Conservation (phyloP, 2,329 filamentous ascomycete genomes). For the Sporothrix sp. region DNA sequence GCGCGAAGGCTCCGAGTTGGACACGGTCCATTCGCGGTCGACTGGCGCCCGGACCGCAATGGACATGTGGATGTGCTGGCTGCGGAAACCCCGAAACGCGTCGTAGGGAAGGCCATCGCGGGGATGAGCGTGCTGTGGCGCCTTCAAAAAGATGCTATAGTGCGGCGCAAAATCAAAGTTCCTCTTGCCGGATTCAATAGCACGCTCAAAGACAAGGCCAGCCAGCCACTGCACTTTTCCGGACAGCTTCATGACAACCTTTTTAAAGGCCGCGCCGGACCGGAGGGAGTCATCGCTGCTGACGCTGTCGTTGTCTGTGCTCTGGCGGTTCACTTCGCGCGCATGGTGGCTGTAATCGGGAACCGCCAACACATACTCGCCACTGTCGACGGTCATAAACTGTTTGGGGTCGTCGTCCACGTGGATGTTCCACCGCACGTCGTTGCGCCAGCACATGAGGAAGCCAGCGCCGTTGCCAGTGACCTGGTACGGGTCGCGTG, state of each 20-base stretch:
- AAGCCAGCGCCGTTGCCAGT: slow-evolving; percentile 91
- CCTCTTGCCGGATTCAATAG: slow-evolving; percentile 59
- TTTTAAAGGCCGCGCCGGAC: slow-evolving; percentile 82
- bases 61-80: slow-evolving; percentile 92
- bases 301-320: slow-evolving; percentile 48
- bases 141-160: slow-evolving; percentile 79
- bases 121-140: slow-evolving; percentile 62
- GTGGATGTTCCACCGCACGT: slow-evolving; percentile 80
- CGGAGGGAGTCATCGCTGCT: slow-evolving; percentile 55
- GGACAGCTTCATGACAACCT: slow-evolving; percentile 97
- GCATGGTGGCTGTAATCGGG: slow-evolving; percentile 89
- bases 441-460: slow-evolving; percentile 96
- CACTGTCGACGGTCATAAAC: slow-evolving; percentile 93
- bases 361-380: slow-evolving; percentile 87
- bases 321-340: slow-evolving; percentile 47
- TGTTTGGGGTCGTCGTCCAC: slow-evolving; percentile 78
- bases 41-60: slow-evolving; percentile 81
- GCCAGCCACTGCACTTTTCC: slow-evolving; percentile 90
- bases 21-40: slow-evolving; percentile 74
- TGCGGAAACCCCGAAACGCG: slow-evolving; percentile 93
- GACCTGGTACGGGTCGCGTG: slow-evolving; percentile 85
- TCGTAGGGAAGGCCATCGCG: slow-evolving; percentile 58
- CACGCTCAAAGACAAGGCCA: slow-evolving; percentile 84
- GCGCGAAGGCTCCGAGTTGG: slow-evolving; percentile 63
- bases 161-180: slow-evolving; percentile 87